Evolutionary conservation across 108 stramenopile species (phyloP), one percentile per base, ranked within the genome.

Genomic region (Hondaea fermentalgiana): DNA sequence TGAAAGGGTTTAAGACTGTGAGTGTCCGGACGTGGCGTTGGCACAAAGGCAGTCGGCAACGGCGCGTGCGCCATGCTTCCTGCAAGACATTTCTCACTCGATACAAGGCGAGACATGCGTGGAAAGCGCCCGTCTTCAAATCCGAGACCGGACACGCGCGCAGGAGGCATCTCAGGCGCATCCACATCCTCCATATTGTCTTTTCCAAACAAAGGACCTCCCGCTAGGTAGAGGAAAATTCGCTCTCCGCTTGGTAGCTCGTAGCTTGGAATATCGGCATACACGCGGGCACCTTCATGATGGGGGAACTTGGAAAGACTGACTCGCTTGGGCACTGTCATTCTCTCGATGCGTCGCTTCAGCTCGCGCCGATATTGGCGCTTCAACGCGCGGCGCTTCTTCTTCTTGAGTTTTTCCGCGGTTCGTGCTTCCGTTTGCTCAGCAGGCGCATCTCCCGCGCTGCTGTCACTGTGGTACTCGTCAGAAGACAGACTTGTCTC

Each of bases 401-500:
- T 83, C 51, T 83, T 53, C 0, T 43, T 45, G 8, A 53, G 51
- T 45, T 83, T 83, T 1, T 6, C n/a, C 12, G 76, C 76, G 12
- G 45, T 53, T 12, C 76, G 45, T 1, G 76, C 45, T 16, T 83
- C 49, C 6, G n/a, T 47, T 23, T 83, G 49, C 76, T 83, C 23
- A 12, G 49, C 12, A 21, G 45, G 49, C 1, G 76, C 76, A 14
- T 83, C 76, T 8, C 51, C 76, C 3, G 12, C 45, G 76, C 76
- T 83, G 25, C 51, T 53, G 51, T 83, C 76, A 4, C 76, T 83
- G 51, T 83, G 19, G 4, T 83, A 83, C 25, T 69, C 64, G 4
- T 69, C 64, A 12, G 76, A 83, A 6, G 76, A 83, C 4, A 83
- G 51, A 23, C 76, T 83, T 83, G 76, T 83, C 25, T 83, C 76